Evolutionary conservation across 2,329 filamentous ascomycete species (phyloP), one percentile per base, ranked within the genome.

Genomic region (Blastomyces gilchristii): DNA sequence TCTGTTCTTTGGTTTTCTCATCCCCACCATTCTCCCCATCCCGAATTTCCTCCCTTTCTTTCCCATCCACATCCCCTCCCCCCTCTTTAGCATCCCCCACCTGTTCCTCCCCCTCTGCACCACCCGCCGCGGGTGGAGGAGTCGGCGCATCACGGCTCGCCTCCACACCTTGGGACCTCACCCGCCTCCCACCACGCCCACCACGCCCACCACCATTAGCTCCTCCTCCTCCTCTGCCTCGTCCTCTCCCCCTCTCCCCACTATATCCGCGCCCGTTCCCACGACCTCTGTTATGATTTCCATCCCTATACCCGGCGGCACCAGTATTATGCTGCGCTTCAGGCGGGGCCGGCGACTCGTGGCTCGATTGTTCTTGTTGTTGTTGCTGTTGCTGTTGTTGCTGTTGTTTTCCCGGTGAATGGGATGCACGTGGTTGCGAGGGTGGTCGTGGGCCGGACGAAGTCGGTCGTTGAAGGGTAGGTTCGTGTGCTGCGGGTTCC

Each of bases 401-500:
- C 70, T 71, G 58, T 63, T 68, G 18, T 53, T 53, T 25, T 68
- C 65, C 11, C 61, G 60, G 39, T 63, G 64, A n/a, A 64, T 62
- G 28, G 61, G 64, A 50, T 65, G 62, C 22, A 68, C 64, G 28
- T 73, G 70, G 31, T 60, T 57, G 53, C 7, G 53, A 54, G 2
- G 6, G 25, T 72, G 70, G 31, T 62, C 34, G 53, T 41, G 53
- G 18, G 6, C 41, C 34, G 8, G 34, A 25, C n/a, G 31, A 22
- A 57, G 25, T 22, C 18, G 56, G 25, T 14, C 25, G 28, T 11
- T 52, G 45, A 8, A 31, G 37, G 22, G 37, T 49, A 12, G 60
- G 8, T 18, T 53, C 60, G 47, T 49, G 54, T 9, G 28, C 41
- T 14, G 14, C 50, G 11, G 34, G 34, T 39, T 41, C 45, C 18